These are phyloP conservation scores for Paramecium biaurelia DNA, from an alignment of 73 alveolate species.

Conservation along the genomic window DNA sequence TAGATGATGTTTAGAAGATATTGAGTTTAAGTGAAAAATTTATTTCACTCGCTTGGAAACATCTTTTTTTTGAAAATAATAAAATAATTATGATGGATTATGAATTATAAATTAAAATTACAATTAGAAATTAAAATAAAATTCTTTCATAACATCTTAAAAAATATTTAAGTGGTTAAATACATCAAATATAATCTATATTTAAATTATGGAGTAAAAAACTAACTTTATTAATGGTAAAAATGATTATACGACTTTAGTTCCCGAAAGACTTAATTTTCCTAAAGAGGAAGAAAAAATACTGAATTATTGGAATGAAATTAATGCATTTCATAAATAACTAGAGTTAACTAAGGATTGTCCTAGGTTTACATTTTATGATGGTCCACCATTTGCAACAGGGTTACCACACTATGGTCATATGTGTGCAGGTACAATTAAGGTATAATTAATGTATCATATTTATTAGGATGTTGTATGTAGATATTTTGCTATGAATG, in stretches of 20 bases:
- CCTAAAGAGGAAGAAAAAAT: constrained; percentile 96
- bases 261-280: constrained; percentile 82
- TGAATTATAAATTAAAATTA: not conserved
- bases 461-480: constrained; percentile 94
- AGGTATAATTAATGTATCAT: constrained; percentile 65
- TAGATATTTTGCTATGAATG: constrained; percentile 98
- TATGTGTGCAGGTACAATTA: constrained; percentile 98
- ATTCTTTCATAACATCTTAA: not conserved
- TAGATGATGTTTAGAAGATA: too few relatives aligned
- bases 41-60: too few relatives aligned
- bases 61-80: too few relatives aligned
- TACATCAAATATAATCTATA: too few relatives aligned
- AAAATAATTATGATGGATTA: too few relatives aligned
- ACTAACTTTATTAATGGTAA: not conserved
- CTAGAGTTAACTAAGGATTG: constrained; percentile 85
- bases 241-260: not conserved
- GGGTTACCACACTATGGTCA: constrained; percentile 99
- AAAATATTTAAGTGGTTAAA: too few relatives aligned
- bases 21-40: too few relatives aligned
- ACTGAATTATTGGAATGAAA: constrained; percentile 95
- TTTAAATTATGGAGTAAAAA: not conserved
- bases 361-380: constrained; percentile 97
- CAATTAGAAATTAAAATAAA: too few relatives aligned
- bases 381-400: constrained; percentile 99
- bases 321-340: constrained; percentile 96